Base-by-base conservation (phyloP, 2,329 filamentous ascomycete species). In the Trichoderma breve region DNA sequence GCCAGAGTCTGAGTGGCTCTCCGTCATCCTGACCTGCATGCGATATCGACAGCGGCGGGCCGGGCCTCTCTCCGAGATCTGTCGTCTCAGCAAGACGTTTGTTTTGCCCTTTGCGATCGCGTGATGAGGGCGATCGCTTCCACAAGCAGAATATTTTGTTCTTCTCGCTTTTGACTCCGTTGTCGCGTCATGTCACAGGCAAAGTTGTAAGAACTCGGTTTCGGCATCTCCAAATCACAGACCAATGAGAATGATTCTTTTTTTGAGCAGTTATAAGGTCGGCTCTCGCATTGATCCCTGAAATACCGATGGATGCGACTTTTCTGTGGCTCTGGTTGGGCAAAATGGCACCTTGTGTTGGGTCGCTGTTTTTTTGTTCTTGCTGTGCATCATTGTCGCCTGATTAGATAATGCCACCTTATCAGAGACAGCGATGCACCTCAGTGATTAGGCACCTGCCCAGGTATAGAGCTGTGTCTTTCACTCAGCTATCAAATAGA, bases 31-130 rank as follows among this genome's bases (percentile, higher is more conserved):
- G 32, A 21, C 57, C 8, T 60, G n/a, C 57, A 34, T 39, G n/a
- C 53, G 57, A 12, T 7, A 43, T 24, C 34, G 26, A 39, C 15
- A 24, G 24, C 67, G 39, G 47, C 67, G 57, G 36, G 28, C 43
- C 67, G 67, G 60, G 47, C 64, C 64, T 65, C 28, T 65, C 62
- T 55, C 47, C 47, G 64, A 67, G 64, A 67, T 67, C 64, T 34
- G 36, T 39, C 15, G 34, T 24, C 24, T 26, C 67, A 30, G 6
- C 28, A 30, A 21, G n/a, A 14, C n/a, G 26, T 47, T n/a, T 30
- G 32, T 58, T 24, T 26, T 28, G 18, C 24, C 21, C 32, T 55
- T 21, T 58, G 51, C 11, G 9, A 36, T 57, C 47, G 51, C 51
- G 32, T 39, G 18, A 39, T 18, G 51, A 36, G 47, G 47, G 15